phyloP scores from a whole-genome alignment of 108 stramenopile species.

The Pseudonitzschia delicatissima region DNA sequence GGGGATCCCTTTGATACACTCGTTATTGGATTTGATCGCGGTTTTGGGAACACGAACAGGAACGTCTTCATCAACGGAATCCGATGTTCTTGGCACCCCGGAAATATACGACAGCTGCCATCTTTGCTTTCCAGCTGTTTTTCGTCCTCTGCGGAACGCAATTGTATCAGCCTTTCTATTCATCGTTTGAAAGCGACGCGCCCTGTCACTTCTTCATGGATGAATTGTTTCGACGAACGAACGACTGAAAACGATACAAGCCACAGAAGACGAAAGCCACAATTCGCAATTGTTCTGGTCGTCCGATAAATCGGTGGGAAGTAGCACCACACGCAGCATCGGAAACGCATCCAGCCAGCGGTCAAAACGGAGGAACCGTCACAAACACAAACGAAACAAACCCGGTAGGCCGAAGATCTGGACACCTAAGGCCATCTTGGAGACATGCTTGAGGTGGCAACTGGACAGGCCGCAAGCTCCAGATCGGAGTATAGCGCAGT shows the following conservation, averaged over 20 bases:
- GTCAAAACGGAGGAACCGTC: background rate
- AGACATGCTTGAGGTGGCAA: constrained; percentile 53
- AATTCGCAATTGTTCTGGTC: constrained; percentile 17
- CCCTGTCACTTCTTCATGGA: constrained; percentile 21
- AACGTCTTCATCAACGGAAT: background rate
- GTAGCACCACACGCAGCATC: constrained; percentile 9
- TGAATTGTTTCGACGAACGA: constrained; percentile 17
- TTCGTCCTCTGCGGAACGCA: constrained; percentile 72
- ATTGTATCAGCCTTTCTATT: constrained; percentile 63
- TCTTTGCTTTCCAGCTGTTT: constrained; percentile 51
- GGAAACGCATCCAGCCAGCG: background rate
- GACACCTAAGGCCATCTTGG: constrained; percentile 42
- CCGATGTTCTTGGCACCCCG: constrained; percentile 41
- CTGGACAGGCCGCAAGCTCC: constrained; percentile 62
- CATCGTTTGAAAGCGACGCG: constrained; percentile 17
- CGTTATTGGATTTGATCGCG: constrained; percentile 42
- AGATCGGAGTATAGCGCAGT: constrained; percentile 54
- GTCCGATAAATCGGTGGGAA: constrained; percentile 11
- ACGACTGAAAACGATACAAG: background rate
- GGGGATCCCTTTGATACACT: constrained; percentile 42
- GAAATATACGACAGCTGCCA: constrained; percentile 72
- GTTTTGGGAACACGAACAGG: constrained; percentile 5
- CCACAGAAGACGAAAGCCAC: constrained; percentile 5
- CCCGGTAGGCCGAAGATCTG: constrained; percentile 17
- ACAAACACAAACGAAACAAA: background rate